Conservation (phyloP, 768 basidiomycete species). For the Favolaschia claudopus region DNA sequence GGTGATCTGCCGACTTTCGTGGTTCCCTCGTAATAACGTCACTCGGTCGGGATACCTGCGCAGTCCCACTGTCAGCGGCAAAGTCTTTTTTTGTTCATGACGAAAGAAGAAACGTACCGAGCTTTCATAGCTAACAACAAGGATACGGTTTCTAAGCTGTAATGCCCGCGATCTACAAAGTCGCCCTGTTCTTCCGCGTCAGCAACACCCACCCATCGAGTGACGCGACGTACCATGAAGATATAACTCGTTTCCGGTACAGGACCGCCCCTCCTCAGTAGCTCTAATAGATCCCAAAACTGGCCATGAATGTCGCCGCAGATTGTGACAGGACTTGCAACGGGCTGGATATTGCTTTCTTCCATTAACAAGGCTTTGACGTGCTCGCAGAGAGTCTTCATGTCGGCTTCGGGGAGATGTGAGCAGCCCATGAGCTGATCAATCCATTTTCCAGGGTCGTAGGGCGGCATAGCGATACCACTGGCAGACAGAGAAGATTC, state of each 20-base stretch:
- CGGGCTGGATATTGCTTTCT: conserved; percentile 97
- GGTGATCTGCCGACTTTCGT: conserved; percentile 97
- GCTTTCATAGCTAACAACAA: conserved; percentile 90
- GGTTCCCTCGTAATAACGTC: conserved; percentile 92
- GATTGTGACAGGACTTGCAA: conserved; percentile 93
- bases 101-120: conserved; percentile 53
- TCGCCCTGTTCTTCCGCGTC: conserved; percentile 69
- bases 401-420: conserved; percentile 89
- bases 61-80: not conserved
- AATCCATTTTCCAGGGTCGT: conserved; percentile 83
- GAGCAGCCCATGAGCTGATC: conserved; percentile 86
- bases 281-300: conserved; percentile 95
- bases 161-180: conserved; percentile 97
- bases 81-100: conserved; percentile 7
- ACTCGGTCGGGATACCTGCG: conserved; percentile 91
- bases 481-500: too few relatives aligned
- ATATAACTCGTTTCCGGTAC: conserved; percentile 93
- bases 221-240: conserved; percentile 85
- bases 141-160: conserved; percentile 94
- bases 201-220: too few relatives aligned
- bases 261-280: conserved; percentile 84
- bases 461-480: conserved; percentile 42
- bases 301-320: conserved; percentile 98
- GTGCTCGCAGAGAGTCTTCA: conserved; percentile 91
- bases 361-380: conserved; percentile 92